A percentile compares a stretch with the other conserved stretches of the same genome.
phyloP scores from a whole-genome alignment of 306 rosid genomes.

The Ormosia emarginata region DNA sequence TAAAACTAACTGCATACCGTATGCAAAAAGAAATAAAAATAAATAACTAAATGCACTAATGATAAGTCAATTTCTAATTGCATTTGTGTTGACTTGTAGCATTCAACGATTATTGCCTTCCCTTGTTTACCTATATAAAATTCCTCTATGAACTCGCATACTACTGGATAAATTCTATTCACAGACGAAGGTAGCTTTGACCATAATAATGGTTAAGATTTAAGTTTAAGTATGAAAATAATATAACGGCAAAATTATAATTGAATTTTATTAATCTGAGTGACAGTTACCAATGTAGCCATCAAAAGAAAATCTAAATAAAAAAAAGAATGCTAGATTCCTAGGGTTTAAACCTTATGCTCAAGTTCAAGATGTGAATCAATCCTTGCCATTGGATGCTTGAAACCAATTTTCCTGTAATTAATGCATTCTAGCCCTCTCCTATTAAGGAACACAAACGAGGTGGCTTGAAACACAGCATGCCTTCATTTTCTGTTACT shows the following conservation, averaged over 20 bases:
- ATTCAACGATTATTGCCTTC: neutral
- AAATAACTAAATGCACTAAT: neutral
- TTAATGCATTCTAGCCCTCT: constrained; percentile 27
- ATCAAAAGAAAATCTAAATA: neutral
- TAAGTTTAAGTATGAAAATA: neutral
- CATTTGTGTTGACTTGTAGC: neutral
- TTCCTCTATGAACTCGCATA: neutral
- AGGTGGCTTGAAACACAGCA: constrained; percentile 25
- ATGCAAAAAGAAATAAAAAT: neutral
- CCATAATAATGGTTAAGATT: constrained; percentile 5
- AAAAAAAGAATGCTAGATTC: neutral
- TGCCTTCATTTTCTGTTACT: constrained; percentile 11
- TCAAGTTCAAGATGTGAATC: constrained; percentile 15
- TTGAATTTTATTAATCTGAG: constrained; percentile 22
- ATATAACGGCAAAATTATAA: constrained; percentile 35
- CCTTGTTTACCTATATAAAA: neutral
- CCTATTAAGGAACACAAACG: constrained; percentile 43
- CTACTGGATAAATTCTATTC: neutral
- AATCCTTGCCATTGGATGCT: constrained; percentile 33
- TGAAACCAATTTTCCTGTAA: constrained; percentile 5
- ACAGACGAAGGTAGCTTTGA: constrained; percentile 6
- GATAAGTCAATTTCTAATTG: neutral
- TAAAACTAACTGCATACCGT: neutral
- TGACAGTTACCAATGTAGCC: constrained; percentile 25
- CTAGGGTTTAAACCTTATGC: neutral